Evolutionary conservation across 1,284 basidiomycete species (phyloP).

Genomic region (Tetrapyrgos nigripes): DNA sequence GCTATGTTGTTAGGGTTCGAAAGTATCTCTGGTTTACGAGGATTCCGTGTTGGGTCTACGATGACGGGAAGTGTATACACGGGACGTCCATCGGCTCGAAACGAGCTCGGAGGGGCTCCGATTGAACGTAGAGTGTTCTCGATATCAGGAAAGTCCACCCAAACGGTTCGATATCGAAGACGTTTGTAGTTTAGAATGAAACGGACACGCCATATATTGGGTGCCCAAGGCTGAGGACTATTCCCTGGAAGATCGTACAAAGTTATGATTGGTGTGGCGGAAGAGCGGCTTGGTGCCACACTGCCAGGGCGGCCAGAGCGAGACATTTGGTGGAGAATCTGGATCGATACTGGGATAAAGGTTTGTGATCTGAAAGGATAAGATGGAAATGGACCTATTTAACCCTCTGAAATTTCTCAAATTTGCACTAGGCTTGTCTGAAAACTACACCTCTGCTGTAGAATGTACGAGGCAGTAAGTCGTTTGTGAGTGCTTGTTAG

Average conservation of each 20-base stretch:
- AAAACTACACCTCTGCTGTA: too few relatives aligned
- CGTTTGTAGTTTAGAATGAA: slow-evolving; percentile 77
- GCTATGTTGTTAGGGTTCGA: slow-evolving; percentile 67
- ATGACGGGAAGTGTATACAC: slow-evolving; percentile 74
- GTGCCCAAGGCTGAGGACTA: slow-evolving; percentile 69
- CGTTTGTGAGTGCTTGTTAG: too few relatives aligned
- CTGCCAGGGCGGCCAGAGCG: not conserved
- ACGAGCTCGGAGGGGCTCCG: slow-evolving; percentile 60
- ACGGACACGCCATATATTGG: slow-evolving; percentile 72
- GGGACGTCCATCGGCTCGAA: slow-evolving; percentile 59
- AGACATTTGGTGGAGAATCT: not conserved
- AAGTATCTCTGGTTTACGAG: slow-evolving; percentile 48
- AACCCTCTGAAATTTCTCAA: too few relatives aligned
- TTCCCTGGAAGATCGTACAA: slow-evolving; percentile 71
- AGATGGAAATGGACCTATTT: too few relatives aligned
- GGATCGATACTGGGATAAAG: not conserved
- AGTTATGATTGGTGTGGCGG: slow-evolving; percentile 53
- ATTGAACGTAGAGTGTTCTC: slow-evolving; percentile 63
- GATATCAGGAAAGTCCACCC: slow-evolving; percentile 73
- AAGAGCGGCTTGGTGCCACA: not conserved
- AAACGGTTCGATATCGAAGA: slow-evolving; percentile 67
- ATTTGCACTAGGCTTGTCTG: too few relatives aligned
- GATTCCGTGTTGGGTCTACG: slow-evolving; percentile 50
- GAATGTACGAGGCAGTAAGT: too few relatives aligned
- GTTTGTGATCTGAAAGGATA: not conserved